These are phyloP conservation scores for Claviceps pusilla DNA, from an alignment of 2,329 filamentous ascomycete genomes.

Conservation along the genomic window DNA sequence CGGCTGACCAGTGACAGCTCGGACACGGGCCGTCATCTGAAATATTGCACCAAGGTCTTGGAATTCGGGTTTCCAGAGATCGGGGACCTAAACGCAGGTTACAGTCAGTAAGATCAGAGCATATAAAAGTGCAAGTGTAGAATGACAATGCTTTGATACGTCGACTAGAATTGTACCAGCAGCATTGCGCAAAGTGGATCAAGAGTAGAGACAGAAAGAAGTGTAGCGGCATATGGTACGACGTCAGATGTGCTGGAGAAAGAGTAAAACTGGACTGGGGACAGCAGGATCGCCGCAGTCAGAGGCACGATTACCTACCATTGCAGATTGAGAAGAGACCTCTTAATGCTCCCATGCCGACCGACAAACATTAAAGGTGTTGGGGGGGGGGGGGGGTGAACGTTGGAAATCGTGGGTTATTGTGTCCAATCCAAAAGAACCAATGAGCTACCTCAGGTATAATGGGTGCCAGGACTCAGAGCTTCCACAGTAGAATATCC, in stretches of 20 bases:
- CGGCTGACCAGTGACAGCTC: slow-evolving; percentile 2
- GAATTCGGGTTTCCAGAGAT: background rate
- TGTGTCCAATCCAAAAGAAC: slow-evolving; percentile 2
- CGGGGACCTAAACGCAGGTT: background rate
- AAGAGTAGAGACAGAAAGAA: background rate
- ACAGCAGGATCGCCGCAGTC: background rate
- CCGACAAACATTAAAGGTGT: background rate
- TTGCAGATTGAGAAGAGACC: background rate
- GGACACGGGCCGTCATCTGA: background rate
- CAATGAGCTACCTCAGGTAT: slow-evolving; percentile 1
- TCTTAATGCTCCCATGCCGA: background rate
- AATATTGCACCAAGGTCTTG: background rate
- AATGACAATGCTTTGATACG: background rate
- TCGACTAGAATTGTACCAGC: no score
- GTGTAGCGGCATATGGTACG: background rate
- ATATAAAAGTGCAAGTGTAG: background rate
- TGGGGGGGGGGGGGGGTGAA: background rate
- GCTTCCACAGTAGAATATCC: slow-evolving; percentile 3
- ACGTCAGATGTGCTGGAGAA: background rate
- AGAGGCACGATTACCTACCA: background rate
- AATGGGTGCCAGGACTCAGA: slow-evolving; percentile 4
- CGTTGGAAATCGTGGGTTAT: slow-evolving; percentile 4
- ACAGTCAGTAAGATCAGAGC: background rate
- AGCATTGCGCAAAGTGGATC: background rate
- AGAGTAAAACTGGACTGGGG: background rate